Percentiles rank a stretch among this genome's conserved stretches.
These are phyloP conservation scores for Rhododendron ovatum DNA, from an alignment of 148 eudicot species.

Conservation along the genomic window DNA sequence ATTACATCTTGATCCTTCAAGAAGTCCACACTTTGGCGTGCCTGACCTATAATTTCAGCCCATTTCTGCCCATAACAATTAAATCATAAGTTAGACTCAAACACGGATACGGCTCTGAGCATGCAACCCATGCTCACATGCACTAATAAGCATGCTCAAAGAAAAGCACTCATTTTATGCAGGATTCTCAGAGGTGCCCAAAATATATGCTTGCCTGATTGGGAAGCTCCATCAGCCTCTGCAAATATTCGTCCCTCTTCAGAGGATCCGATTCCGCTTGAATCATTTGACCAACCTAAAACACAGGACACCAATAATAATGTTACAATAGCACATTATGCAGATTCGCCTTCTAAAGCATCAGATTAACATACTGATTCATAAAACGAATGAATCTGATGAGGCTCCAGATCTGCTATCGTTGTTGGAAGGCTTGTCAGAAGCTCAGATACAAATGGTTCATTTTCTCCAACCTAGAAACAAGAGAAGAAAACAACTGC, in stretches of 20 bases:
- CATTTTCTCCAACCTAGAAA: conserved; percentile 90
- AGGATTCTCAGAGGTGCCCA: neutral
- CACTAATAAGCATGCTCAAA: neutral
- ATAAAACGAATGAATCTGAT: conserved; percentile 91
- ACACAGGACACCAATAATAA: neutral
- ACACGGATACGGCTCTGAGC: neutral
- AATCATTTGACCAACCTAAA: conserved; percentile 94
- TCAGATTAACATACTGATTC: conserved; percentile 69
- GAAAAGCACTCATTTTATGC: neutral
- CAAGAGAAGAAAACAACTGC: neutral
- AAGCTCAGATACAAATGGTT: conserved; percentile 97
- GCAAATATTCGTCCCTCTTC: conserved; percentile 81
- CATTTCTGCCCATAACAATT: conserved; percentile 64
- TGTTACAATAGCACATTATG: neutral
- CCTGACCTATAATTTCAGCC: conserved; percentile 96
- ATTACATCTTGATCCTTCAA: conserved; percentile 81
- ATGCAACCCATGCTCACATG: neutral
- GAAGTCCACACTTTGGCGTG: conserved; percentile 84
- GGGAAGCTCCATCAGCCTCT: conserved; percentile 92
- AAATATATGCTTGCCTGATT: conserved; percentile 58
- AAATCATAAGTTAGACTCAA: conserved; percentile 12
- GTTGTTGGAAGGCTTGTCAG: conserved; percentile 83
- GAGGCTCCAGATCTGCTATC: conserved; percentile 82
- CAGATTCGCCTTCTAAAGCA: neutral
- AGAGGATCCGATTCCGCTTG: conserved; percentile 89